Conservation (phyloP, 2,329 filamentous ascomycete genomes). For the Colletotrichum chlorophyti region DNA sequence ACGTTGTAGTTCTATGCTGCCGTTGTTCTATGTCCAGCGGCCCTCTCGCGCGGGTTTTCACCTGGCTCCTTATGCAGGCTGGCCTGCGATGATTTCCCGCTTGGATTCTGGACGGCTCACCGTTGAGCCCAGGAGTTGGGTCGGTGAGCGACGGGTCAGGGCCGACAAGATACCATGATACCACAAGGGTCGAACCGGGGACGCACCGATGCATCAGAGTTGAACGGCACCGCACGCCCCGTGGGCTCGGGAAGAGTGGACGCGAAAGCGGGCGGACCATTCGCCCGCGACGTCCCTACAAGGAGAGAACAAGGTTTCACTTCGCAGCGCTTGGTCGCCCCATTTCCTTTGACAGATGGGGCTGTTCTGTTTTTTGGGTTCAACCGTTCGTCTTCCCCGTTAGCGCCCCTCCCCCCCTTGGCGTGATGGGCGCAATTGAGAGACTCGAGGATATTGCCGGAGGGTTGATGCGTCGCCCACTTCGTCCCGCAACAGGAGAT, state of each 20-base stretch:
- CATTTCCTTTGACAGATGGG: background rate
- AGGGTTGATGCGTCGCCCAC: conserved; percentile 26
- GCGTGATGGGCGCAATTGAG: background rate
- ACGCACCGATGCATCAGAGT: conserved; percentile 16
- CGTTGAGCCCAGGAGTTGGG: no score
- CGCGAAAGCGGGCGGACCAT: conserved; percentile 20
- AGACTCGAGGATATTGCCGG: conserved; percentile 21
- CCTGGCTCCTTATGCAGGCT: no score
- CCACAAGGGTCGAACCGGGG: conserved; percentile 9
- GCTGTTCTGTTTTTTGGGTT: background rate
- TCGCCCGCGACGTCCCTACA: conserved; percentile 11
- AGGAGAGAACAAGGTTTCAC: conserved; percentile 8
- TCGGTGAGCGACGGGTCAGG: no score
- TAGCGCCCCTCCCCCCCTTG: background rate
- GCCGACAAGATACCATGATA: conserved; percentile 5
- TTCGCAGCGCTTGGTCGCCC: background rate
- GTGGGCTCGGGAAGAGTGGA: conserved; percentile 28
- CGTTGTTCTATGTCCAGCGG: no score
- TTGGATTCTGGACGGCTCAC: no score
- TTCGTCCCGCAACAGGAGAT: conserved; percentile 4
- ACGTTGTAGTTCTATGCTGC: no score
- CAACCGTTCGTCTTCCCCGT: background rate
- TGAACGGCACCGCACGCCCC: conserved; percentile 18
- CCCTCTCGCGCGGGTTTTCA: no score
- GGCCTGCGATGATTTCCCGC: no score